Percentiles rank a stretch among this genome's conserved stretches.
Evolutionary conservation across 805 yeast species (phyloP).

Genomic region (Candida insectalens): DNA sequence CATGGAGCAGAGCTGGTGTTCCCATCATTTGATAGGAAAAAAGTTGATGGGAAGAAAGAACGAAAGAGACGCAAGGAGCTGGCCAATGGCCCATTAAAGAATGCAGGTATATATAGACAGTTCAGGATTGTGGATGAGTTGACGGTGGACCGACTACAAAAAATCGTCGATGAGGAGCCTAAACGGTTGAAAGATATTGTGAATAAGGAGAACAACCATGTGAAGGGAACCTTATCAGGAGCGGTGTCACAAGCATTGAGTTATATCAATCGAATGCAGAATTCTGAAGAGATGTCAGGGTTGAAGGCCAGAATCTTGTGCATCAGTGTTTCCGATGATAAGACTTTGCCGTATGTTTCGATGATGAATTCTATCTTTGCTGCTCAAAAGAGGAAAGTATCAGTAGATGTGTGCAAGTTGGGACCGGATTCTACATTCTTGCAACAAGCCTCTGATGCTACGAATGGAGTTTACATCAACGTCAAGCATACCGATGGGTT

Average conservation of each 20-base stretch:
- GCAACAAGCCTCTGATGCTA: conserved; percentile 94
- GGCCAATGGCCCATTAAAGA: conserved; percentile 22
- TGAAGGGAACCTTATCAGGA: conserved; percentile 52
- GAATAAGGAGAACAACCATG: conserved; percentile 20
- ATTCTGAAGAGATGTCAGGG: conserved; percentile 32
- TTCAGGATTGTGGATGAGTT: conserved; percentile 72
- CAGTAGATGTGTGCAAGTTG: conserved; percentile 85
- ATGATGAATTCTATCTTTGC: conserved; percentile 95
- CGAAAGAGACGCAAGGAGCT: conserved; percentile 2
- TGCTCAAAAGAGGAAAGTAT: conserved; percentile 83
- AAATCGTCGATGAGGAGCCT: conserved; percentile 28
- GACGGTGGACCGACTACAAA: conserved; percentile 49
- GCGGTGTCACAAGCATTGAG: conserved; percentile 78
- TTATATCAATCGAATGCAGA: conserved; percentile 60
- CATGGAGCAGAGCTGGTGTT: conserved; percentile 60
- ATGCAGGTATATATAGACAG: conserved; percentile 72
- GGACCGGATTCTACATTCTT: conserved; percentile 67
- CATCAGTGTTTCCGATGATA: conserved; percentile 61
- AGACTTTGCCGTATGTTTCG: conserved; percentile 76
- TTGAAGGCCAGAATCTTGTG: conserved; percentile 60
- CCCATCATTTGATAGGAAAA: conserved; percentile 32
- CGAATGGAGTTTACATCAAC: conserved; percentile 77
- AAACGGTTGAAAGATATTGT: conserved; percentile 12
- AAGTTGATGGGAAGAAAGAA: conserved; percentile 3
- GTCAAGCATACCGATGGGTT: conserved; percentile 65